Evolutionary conservation across 495 filamentous ascomycete genomes (phyloP).

Genomic region (Penicillium cataractarum): DNA sequence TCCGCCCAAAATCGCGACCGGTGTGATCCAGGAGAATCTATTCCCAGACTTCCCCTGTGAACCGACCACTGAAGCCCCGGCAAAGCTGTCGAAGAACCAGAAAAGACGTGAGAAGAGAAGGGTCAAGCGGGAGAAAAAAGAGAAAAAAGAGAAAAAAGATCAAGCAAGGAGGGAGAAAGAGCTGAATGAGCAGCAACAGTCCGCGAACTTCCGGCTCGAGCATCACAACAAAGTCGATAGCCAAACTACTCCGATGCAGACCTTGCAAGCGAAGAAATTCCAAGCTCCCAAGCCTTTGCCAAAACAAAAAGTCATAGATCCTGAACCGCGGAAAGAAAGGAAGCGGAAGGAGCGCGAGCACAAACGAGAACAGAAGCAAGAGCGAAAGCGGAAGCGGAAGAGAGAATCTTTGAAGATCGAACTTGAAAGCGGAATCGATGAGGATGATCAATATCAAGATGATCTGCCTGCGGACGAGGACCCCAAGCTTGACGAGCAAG

Average conservation of each 20-base stretch:
- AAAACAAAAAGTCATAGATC: background rate
- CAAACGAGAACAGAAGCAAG: conserved; percentile 6
- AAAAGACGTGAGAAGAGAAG: background rate
- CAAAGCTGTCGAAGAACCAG: conserved; percentile 4
- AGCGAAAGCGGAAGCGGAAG: background rate
- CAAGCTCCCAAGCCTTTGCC: too few species aligned
- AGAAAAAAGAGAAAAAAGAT: background rate
- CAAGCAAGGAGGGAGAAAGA: background rate
- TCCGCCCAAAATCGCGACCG: background rate
- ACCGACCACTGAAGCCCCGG: background rate
- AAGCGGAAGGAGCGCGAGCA: conserved; percentile 27
- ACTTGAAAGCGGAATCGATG: background rate
- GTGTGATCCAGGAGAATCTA: background rate
- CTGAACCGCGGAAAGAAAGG: conserved; percentile 10
- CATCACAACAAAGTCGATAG: background rate
- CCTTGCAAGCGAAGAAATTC: background rate
- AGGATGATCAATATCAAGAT: background rate
- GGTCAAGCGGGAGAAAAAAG: background rate
- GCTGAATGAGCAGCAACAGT: background rate
- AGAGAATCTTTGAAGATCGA: background rate
- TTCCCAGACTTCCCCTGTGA: background rate
- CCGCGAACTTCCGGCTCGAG: background rate
- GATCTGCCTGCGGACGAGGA: background rate
- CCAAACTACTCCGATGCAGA: background rate
- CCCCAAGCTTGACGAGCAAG: background rate